Evolutionary conservation across 352 stramenopile species (phyloP).

Genomic region (Phytophthora fragariaefolia): DNA sequence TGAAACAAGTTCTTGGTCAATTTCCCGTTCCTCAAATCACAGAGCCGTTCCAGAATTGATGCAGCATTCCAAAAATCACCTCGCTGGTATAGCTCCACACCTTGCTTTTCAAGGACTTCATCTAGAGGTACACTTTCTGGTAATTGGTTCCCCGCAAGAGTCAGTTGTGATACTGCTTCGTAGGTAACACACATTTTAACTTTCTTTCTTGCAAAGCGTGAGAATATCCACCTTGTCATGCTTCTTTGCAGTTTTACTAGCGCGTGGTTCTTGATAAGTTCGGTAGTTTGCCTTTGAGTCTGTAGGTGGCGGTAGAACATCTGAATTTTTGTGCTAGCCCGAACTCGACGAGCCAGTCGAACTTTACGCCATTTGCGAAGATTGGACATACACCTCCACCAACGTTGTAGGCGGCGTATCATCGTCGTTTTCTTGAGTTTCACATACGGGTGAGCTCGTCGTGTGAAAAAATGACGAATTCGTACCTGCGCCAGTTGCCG

Average conservation of each 20-base stretch:
- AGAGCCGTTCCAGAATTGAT: conserved; percentile 49
- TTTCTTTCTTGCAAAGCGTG: conserved; percentile 53
- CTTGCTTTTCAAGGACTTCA: conserved; percentile 47
- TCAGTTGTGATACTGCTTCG: conserved; percentile 18
- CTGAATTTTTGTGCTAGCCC: conserved; percentile 57
- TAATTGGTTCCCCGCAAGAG: not conserved
- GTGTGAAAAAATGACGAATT: conserved; percentile 62
- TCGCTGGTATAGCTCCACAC: conserved; percentile 45
- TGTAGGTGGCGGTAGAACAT: conserved; percentile 39
- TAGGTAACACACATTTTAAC: conserved; percentile 38
- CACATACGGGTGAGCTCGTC: conserved; percentile 51
- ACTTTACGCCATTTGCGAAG: conserved; percentile 37
- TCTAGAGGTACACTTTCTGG: conserved; percentile 31
- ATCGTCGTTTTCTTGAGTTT: conserved; percentile 58
- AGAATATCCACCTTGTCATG: conserved; percentile 57
- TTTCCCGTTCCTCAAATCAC: conserved; percentile 17
- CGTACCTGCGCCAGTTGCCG: conserved; percentile 34
- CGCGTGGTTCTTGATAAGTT: conserved; percentile 43
- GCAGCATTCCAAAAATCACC: conserved; percentile 72
- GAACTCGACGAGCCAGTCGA: conserved; percentile 14
- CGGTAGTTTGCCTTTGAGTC: conserved; percentile 36
- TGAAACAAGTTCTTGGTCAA: conserved; percentile 17
- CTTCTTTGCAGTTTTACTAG: conserved; percentile 39
- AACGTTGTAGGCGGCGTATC: conserved; percentile 47
- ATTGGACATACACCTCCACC: conserved; percentile 46